Evolutionary conservation across 106 monocot species (phyloP).

Genomic region (Hemerocallis citrina): DNA sequence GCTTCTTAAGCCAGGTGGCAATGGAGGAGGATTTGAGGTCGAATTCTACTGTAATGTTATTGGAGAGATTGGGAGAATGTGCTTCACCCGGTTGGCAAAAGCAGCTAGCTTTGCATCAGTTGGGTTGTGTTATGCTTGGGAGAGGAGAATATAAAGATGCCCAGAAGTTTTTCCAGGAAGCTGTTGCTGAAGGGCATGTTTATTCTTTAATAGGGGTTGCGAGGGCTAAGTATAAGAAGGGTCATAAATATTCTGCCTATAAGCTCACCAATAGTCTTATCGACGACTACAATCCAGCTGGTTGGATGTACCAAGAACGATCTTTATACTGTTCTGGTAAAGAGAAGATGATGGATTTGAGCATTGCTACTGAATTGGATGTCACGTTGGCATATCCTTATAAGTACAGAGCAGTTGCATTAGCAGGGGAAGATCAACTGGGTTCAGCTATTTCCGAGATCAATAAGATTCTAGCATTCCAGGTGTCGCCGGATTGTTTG

Average conservation of each 20-base stretch:
- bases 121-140: conserved; percentile 94
- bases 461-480: conserved; percentile 89
- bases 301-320: conserved; percentile 97
- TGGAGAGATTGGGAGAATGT: conserved; percentile 78
- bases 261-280: conserved; percentile 63
- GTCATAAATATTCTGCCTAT: conserved; percentile 87
- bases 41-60: conserved; percentile 76
- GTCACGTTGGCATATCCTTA: conserved; percentile 77
- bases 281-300: conserved; percentile 35
- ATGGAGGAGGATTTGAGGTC: conserved; percentile 91
- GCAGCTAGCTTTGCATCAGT: conserved; percentile 80
- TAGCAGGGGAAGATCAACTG: conserved; percentile 71
- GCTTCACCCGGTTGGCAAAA: conserved; percentile 77
- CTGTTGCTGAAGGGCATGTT: conserved; percentile 52
- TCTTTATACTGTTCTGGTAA: conserved; percentile 73
- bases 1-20: conserved; percentile 78
- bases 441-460: conserved; percentile 77
- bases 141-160: conserved; percentile 89
- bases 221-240: conserved; percentile 76
- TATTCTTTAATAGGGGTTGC: conserved; percentile 83
- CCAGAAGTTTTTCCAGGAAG: conserved; percentile 76
- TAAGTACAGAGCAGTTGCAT: conserved; percentile 63
- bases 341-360: conserved; percentile 73
- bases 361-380: conserved; percentile 54
- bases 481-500: conserved; percentile 78